Conservation (phyloP, 164 flowering plant genomes). For the Aristolochia fimbriata region DNA sequence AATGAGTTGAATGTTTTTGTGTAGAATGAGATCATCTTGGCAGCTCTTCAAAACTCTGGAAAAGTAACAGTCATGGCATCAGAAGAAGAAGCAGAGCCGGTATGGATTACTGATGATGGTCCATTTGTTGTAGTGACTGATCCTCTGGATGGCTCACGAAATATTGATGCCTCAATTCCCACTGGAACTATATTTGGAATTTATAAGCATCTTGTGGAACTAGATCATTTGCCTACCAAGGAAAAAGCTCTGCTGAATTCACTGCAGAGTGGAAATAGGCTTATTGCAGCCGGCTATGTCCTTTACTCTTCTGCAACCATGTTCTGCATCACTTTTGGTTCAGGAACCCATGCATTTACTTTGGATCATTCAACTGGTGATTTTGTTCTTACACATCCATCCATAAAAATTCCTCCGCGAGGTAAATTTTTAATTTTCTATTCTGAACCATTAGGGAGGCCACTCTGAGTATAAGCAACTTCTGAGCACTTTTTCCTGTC, state of each 20-base stretch:
- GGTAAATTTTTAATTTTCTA: conserved; percentile 28
- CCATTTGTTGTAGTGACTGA: conserved; percentile 91
- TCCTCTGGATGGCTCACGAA: conserved; percentile 93
- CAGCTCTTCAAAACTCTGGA: conserved; percentile 67
- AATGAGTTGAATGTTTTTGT: conserved; percentile 4
- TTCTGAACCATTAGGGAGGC: too few species aligned
- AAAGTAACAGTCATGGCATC: conserved; percentile 95
- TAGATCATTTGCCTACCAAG: conserved; percentile 61
- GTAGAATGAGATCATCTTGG: conserved; percentile 89
- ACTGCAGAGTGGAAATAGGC: conserved; percentile 77
- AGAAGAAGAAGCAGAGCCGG: conserved; percentile 82
- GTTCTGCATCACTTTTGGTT: conserved; percentile 75
- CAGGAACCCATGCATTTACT: conserved; percentile 87
- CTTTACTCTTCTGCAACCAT: conserved; percentile 96
- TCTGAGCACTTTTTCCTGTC: too few species aligned
- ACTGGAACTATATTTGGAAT: conserved; percentile 96
- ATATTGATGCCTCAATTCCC: conserved; percentile 95
- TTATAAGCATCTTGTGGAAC: conserved; percentile 65
- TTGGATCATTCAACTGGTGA: conserved; percentile 87
- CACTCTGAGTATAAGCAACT: too few species aligned
- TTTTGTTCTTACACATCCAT: conserved; percentile 80
- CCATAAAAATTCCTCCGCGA: conserved; percentile 72
- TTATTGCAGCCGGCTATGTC: conserved; percentile 82
- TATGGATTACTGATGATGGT: conserved; percentile 76
- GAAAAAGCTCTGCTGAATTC: conserved; percentile 82